These are phyloP conservation scores for Gleditsia sinensis DNA, from an alignment of 306 rosid genomes.

Conservation along the genomic window DNA sequence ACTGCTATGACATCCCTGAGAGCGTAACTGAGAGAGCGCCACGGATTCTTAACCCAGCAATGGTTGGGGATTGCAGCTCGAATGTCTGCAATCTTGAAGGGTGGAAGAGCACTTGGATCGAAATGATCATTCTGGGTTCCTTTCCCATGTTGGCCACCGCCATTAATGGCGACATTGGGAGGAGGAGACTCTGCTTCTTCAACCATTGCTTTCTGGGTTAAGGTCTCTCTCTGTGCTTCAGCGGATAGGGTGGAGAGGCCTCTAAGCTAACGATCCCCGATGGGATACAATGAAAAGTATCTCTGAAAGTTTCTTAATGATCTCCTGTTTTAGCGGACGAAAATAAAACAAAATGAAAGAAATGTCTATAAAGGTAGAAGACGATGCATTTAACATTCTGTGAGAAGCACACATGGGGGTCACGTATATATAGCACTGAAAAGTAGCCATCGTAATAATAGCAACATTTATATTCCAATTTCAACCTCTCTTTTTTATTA, in stretches of 20 bases:
- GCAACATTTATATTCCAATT: not conserved
- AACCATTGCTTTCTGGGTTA: not conserved
- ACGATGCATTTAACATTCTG: too few species aligned
- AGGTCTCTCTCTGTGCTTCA: not conserved
- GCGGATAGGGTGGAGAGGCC: not conserved
- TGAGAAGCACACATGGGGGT: not conserved
- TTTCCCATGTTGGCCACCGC: not conserved
- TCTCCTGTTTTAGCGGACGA: not conserved
- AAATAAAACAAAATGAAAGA: too few species aligned
- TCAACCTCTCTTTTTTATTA: too few species aligned
- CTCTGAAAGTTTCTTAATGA: not conserved
- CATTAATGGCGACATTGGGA: not conserved
- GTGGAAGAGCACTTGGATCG: conserved; percentile 91
- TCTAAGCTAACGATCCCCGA: not conserved
- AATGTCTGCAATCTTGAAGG: conserved; percentile 78
- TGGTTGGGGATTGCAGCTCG: conserved; percentile 87
- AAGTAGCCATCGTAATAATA: too few species aligned
- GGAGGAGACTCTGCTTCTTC: not conserved
- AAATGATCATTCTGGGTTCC: conserved; percentile 26
- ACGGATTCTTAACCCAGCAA: conserved; percentile 85
- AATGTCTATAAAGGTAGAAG: too few species aligned
- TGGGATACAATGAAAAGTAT: too few species aligned
- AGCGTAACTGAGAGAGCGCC: conserved; percentile 73
- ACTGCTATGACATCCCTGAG: conserved; percentile 60
- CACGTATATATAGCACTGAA: not conserved